phyloP scores from a whole-genome alignment of 1,139 yeast genomes.

The Geotrichum europaeum region DNA sequence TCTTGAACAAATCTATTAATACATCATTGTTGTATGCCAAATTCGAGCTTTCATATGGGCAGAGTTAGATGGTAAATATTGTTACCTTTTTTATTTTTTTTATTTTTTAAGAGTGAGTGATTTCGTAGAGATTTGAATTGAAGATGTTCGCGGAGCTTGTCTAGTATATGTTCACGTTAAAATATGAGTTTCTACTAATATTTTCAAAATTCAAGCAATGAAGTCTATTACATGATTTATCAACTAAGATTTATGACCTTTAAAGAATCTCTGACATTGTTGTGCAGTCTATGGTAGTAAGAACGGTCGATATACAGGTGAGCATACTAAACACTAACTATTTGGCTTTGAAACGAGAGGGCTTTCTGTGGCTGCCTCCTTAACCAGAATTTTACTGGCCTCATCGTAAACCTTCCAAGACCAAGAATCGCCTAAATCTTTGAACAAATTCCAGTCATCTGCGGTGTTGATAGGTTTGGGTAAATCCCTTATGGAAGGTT shows the following conservation, averaged over 20 bases:
- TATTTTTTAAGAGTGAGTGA: too few species aligned
- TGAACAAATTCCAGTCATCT: slow-evolving; percentile 3
- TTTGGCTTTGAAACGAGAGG: neutral
- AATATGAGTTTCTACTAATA: too few species aligned
- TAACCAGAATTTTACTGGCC: neutral
- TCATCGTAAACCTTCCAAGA: slow-evolving; percentile 3
- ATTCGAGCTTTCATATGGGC: too few species aligned
- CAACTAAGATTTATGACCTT: neutral
- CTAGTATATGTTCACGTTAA: too few species aligned
- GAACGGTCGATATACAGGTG: neutral
- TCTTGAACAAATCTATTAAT: too few species aligned
- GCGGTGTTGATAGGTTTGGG: slow-evolving; percentile 1
- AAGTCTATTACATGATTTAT: neutral
- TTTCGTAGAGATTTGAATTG: too few species aligned
- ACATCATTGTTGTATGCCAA: too few species aligned
- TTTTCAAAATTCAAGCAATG: neutral
- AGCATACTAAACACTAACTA: neutral
- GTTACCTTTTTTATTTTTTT: too few species aligned
- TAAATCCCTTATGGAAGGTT: neutral
- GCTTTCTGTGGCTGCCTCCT: neutral
- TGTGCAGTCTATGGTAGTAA: neutral
- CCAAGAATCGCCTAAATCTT: slow-evolving; percentile 6
- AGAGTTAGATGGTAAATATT: too few species aligned
- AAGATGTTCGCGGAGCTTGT: too few species aligned
- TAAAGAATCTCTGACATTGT: neutral